A percentile compares a stretch with the other conserved stretches of the same genome.
Conservation (phyloP, 495 filamentous ascomycete species). For the Penicillium cinerascens region DNA sequence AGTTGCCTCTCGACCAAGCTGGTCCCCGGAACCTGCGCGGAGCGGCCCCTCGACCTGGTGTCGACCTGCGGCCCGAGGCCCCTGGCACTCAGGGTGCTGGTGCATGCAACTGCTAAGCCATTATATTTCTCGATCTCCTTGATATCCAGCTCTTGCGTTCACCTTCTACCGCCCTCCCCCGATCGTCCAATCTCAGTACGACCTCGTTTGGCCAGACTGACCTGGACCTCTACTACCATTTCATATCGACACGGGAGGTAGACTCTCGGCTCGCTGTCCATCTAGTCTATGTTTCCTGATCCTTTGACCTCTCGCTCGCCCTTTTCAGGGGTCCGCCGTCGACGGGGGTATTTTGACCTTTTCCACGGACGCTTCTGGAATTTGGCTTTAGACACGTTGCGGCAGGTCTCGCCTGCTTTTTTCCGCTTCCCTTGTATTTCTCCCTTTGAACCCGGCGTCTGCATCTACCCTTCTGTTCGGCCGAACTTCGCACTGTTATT, state of each 20-base stretch:
- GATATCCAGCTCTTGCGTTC: not conserved
- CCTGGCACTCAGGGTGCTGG: constrained; percentile 69
- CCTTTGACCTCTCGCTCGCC: constrained; percentile 19
- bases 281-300: constrained; percentile 18
- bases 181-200: constrained; percentile 1
- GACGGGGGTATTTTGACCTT: constrained; percentile 9
- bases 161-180: not conserved
- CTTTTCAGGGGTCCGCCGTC: constrained; percentile 6
- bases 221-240: not conserved
- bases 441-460: constrained; percentile 37
- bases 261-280: constrained; percentile 12
- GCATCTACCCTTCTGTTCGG: constrained; percentile 33
- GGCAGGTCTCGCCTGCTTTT: constrained; percentile 29
- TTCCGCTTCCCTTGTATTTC: constrained; percentile 22
- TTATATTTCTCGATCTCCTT: not conserved
- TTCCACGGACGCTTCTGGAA: constrained; percentile 28
- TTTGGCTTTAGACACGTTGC: constrained; percentile 35
- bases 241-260: constrained; percentile 10
- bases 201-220: constrained; percentile 1
- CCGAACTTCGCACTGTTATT: constrained; percentile 28
- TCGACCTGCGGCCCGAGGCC: constrained; percentile 75
- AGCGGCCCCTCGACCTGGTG: constrained; percentile 70
- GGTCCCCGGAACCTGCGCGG: constrained; percentile 73
- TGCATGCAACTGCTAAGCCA: constrained; percentile 69
- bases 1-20: constrained; percentile 90